Evolutionary conservation across 805 yeast genomes (phyloP), one percentile per base, ranked within the genome.

Genomic region (Ogataea wickerhamii): DNA sequence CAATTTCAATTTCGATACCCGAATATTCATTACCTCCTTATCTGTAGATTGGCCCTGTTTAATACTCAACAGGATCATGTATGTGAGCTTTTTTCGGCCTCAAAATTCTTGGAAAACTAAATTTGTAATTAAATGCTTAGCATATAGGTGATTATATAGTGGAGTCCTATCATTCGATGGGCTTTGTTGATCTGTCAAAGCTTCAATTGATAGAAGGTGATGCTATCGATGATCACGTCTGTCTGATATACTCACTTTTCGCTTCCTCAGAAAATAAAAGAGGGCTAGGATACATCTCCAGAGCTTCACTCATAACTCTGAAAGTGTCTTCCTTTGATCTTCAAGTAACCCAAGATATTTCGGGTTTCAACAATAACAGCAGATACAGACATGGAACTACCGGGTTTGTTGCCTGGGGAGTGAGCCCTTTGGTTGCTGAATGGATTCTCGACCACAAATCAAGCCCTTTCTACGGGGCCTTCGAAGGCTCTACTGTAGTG

Each of bases 381-480:
- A 49, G 53, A 1, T 53, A 63, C 19, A 28, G 59, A 12, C 64
- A 73, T 14, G 45, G 56, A 18, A 71, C 82, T 4, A 80, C 87
- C 0, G 88, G 88, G 10, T 82, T 74, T 43, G 71, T 80, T 4
- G 62, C 80, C 27, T 81, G 88, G 88, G 61, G 63, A 28, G 63
- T 76, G 1, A 66, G 78, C 1, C 66, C 70, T 2, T 51, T 63
- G 2, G 60, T 81, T 27, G 67, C 68, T 1, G 71, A 76, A 29
- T 81, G 87, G 87, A 32, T 78, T 2, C 17, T 68, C n/a, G 47
- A 32, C 14, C 24, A 32, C 0, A 37, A 36, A 20, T 57, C 64
- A 14, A 8, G 29, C 30, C 70, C 70, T 1, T 50, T 67, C 13
- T 6, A 32, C 4, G 32, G 40, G 2, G 25, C 43, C 5, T 40